Base-by-base conservation (phyloP, 2,329 filamentous ascomycete genomes). In the Aureobasidium sp. region DNA sequence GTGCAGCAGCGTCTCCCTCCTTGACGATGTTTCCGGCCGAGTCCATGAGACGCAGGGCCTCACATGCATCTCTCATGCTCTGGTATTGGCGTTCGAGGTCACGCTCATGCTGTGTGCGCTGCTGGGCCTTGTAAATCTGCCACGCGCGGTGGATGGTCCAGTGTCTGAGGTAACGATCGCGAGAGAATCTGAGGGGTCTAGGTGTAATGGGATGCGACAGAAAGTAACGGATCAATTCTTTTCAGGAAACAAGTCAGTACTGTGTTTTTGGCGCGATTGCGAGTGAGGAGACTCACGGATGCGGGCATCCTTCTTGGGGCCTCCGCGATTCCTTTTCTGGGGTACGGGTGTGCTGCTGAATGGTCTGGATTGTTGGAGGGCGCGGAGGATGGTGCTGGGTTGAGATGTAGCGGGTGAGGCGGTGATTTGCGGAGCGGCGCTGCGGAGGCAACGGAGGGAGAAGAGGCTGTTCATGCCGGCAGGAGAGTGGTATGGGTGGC, bases 61-160 rank as follows among this genome's bases (percentile, higher is more conserved):
- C 94, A 75, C 90, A 95, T 25, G 94, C 93, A 46, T 80, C 79
- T 62, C 82, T 81, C 88, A 99, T 97, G 70, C 84, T 84, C 70
- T 89, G 86, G 76, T 92, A 91, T 78, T 84, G 84, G 43, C 89
- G 81, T 76, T 90, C 84, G 49, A 96, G 81, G 72, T 92, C 89
- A 59, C 80, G 77, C 71, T 89, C 81, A 55, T 84, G 81, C 37
- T 78, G 76, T 65, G 82, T 78, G 51, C 85, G 85, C 68, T 85
- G 81, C 71, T 88, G 83, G 67, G 86, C 82, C 68, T 86, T 85
- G 76, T 87, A 88, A 31, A 97, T 80, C 69, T 89, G 81, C 90
- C 92, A 97, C 23, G 93, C 93, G 68, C 94, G 91, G 79, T 97
- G 92, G 74, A 99, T 97, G 55, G 94, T 97, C 94, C 94, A 99